Base-by-base conservation (phyloP, 2,329 filamentous ascomycete genomes). In the Cladosporium colombiae region DNA sequence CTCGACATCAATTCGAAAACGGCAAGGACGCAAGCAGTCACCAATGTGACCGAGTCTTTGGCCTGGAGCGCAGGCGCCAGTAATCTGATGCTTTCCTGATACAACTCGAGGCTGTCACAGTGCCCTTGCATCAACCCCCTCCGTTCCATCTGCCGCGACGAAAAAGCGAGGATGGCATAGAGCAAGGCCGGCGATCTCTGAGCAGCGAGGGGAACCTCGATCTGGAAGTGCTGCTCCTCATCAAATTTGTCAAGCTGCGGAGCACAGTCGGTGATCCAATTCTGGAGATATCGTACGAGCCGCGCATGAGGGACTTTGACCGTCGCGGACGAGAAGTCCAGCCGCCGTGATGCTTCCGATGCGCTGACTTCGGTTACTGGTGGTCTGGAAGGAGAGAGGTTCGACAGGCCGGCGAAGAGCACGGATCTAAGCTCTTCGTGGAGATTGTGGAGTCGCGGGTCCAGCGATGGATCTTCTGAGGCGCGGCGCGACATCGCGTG, bases 221-320 rank as follows among this genome's bases (percentile, higher is more conserved):
- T 79, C 10, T 80, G 80, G 70, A 86, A 86, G 37, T 80, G 79
- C 25, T 80, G 80, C 10, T 80, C 74, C 29, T 78, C 75, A 64
- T 86, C 84, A 57, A 85, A 84, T 73, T 84, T 86, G 68, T 86
- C 84, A 5, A 86, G 80, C 81, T 52, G 46, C 5, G 58, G 58
- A 18, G 58, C 58, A 33, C 58, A 61, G 18, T 61, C 58, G 3
- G 58, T 61, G 25, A 61, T 46, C 58, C 58, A 61, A 23, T 61
- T 61, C 16, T 49, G 58, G 18, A 61, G 58, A n/a, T 61, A 61
- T 6, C 55, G 55, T 57, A 57, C 31, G 55, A 57, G 55, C 21
- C 55, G 55, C 6, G 31, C 55, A 35, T 57, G 55, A 23, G 55
- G 55, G 31, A 57, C 31, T 37, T 57, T 57, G 55, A 57, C 55